These are phyloP conservation scores for Sporisorium exsertum DNA, from an alignment of 1,284 basidiomycete species.

Conservation along the genomic window DNA sequence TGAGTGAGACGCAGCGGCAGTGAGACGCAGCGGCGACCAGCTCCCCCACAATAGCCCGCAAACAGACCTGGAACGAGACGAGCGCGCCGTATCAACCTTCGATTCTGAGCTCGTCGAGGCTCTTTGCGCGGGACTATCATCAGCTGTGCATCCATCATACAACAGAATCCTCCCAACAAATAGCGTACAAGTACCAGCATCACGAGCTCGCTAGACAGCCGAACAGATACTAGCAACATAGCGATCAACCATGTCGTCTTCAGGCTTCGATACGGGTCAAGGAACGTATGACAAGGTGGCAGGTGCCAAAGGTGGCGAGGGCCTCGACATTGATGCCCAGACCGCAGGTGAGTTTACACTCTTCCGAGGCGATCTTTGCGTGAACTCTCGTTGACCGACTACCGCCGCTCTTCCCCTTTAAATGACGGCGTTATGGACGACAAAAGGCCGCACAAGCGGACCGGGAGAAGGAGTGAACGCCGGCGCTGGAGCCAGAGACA, in stretches of 20 bases:
- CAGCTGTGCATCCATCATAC: not conserved
- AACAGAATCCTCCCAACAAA: not conserved
- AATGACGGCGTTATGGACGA: too few relatives aligned
- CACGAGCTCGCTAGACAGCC: too few relatives aligned
- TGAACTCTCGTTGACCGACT: not conserved
- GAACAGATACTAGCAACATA: too few relatives aligned
- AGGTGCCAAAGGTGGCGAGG: slow-evolving; percentile 14
- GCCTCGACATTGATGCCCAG: slow-evolving; percentile 24
- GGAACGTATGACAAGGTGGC: slow-evolving; percentile 23
- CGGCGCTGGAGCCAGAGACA: slow-evolving; percentile 12
- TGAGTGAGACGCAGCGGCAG: not conserved
- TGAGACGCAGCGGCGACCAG: too few relatives aligned
- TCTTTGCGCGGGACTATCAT: not conserved
- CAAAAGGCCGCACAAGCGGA: slow-evolving; percentile 13
- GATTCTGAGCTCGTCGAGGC: too few relatives aligned
- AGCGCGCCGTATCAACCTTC: too few relatives aligned
- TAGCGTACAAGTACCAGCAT: too few relatives aligned
- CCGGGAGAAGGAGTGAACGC: slow-evolving; percentile 22
- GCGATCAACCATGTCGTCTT: slow-evolving; percentile 11
- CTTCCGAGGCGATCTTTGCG: not conserved
- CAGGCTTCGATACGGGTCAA: slow-evolving; percentile 23
- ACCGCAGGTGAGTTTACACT: slow-evolving; percentile 18
- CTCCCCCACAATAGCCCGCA: too few relatives aligned
- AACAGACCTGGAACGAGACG: not conserved
- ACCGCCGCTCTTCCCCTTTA: too few relatives aligned